Evolutionary conservation across 176 grass and related monocot species (phyloP).

Genomic region (Aegilops longissima): DNA sequence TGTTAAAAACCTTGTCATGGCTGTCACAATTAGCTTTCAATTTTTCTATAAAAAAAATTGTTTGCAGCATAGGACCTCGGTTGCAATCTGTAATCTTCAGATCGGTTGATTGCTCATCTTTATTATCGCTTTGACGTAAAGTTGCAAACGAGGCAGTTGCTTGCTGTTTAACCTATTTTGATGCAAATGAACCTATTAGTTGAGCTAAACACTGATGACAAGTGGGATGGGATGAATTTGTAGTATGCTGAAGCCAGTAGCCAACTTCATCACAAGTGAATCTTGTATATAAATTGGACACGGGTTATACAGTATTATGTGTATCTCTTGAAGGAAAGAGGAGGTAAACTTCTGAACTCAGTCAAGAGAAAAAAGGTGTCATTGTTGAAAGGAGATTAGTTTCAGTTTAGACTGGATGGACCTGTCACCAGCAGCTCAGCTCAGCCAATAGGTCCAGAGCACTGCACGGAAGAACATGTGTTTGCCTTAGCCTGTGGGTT

Average conservation of each 20-base stretch:
- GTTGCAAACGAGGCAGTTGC: background rate
- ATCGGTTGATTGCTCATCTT: background rate
- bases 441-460: no score
- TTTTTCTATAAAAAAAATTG: background rate
- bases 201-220: background rate
- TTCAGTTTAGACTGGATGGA: background rate
- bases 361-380: background rate
- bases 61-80: background rate
- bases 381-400: background rate
- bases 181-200: background rate
- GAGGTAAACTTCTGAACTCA: background rate
- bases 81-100: background rate
- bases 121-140: background rate
- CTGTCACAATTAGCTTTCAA: no score
- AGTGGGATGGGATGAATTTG: background rate
- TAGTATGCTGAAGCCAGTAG: background rate
- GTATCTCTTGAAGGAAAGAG: background rate
- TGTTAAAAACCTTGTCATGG: background rate
- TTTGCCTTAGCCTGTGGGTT: background rate
- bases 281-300: background rate
- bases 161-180: background rate
- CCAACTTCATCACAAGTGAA: background rate
- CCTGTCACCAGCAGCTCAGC: no score
- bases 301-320: background rate
- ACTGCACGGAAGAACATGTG: background rate